These are phyloP conservation scores for Globisporangium cylindrosporum DNA, from an alignment of 352 stramenopile species.

Conservation along the genomic window DNA sequence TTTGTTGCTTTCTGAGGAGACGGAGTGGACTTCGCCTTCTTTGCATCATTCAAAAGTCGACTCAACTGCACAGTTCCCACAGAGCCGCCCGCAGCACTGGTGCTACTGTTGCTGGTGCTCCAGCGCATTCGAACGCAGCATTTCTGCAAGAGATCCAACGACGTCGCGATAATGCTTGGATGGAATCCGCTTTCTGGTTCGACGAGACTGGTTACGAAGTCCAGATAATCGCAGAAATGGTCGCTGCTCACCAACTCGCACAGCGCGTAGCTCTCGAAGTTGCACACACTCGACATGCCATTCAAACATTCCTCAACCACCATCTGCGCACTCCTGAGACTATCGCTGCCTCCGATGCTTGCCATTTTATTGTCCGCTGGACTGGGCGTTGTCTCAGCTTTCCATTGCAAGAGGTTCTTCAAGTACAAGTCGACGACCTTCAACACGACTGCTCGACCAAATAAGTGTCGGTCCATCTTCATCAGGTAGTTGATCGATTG, in stretches of 20 bases:
- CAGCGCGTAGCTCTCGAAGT: conserved; percentile 47
- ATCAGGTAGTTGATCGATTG: conserved; percentile 87
- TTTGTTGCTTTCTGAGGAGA: conserved; percentile 15
- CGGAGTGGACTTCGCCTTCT: not conserved
- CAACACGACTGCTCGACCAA: conserved; percentile 41
- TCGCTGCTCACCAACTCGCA: conserved; percentile 41
- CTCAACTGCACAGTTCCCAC: not conserved
- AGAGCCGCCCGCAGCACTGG: not conserved
- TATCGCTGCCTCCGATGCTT: not conserved
- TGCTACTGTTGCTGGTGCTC: conserved; percentile 11
- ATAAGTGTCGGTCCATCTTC: conserved; percentile 75
- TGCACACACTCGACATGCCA: conserved; percentile 66
- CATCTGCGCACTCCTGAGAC: conserved; percentile 44
- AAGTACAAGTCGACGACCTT: conserved; percentile 62
- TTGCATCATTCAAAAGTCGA: not conserved
- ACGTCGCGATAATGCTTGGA: conserved; percentile 56
- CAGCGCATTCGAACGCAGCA: conserved; percentile 73
- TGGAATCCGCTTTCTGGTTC: conserved; percentile 41
- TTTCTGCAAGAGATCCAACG: conserved; percentile 67
- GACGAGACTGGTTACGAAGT: conserved; percentile 47
- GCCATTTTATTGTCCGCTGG: not conserved
- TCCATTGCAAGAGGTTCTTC: conserved; percentile 40
- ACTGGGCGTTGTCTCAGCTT: not conserved
- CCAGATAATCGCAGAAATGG: conserved; percentile 49
- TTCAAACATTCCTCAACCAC: conserved; percentile 81